Evolutionary conservation across 2,329 filamentous ascomycete species (phyloP), one percentile per base, ranked within the genome.

Genomic region (Incumbomyces lentus): DNA sequence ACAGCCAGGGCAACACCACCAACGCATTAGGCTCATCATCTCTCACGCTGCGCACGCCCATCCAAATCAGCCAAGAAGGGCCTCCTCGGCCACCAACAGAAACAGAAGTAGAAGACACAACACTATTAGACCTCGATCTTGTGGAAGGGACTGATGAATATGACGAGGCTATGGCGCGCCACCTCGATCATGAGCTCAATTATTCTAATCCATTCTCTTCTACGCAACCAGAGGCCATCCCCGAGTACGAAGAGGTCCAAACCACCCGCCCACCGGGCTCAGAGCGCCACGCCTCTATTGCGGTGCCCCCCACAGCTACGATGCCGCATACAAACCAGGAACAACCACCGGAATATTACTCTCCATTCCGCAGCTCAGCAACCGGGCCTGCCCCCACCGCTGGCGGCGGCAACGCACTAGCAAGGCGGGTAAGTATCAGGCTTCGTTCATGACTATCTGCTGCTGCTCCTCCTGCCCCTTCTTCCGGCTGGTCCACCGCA

Each of bases 1-100:
- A 47, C 26, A 70, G 72, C 0, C 69, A 72, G 0, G 67, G 67
- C 16, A 62, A 68, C 39, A 61, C 67, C 44, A 63, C 64, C 29
- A 58, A 29, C 31, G 34, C 42, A 6, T 19, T 69, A 6, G 57
- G 65, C 39, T 63, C 60, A 3, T 64, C 68, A 2, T 62, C 60
- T 10, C 52, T 69, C 29, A 63, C 62, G 1, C 57, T 72, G 16
- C 65, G 63, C 17, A 41, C 71, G 0, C 70, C 70, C 0, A 59
- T 72, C 17, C 69, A 72, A 54, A 55, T 73, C 35, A 56, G 56
- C 3, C 49, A 54, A 3, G 55, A 58, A 39, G 53, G 52, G 16
- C 49, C 52, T 3, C 40, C 39, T 3, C 48, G 39, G 1, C 52
- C 52, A 2, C 40, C 44, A 19, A 34, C 40, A 18, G 33, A 33